Evolutionary conservation across 108 stramenopile genomes (phyloP).

Genomic region (Fragilariopsis cylindrus): DNA sequence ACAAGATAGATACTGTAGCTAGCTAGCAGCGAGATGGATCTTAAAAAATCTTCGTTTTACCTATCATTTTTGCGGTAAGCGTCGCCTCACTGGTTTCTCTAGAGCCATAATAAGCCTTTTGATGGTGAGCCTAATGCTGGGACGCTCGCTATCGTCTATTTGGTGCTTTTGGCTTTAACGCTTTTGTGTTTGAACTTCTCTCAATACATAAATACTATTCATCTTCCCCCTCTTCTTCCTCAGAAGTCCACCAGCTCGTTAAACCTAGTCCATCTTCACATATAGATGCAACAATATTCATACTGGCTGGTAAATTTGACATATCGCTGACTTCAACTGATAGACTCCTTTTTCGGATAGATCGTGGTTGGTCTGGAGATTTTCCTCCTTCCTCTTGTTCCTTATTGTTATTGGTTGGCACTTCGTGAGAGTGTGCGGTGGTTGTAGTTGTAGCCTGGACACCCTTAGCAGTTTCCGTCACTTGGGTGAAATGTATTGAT

Average conservation of each 20-base stretch:
- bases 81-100: too few species aligned
- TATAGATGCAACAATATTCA: constrained; percentile 86
- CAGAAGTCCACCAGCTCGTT: constrained; percentile 74
- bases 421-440: constrained; percentile 34
- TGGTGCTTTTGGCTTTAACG: too few species aligned
- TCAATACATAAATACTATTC: constrained; percentile 12
- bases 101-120: too few species aligned
- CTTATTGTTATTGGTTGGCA: constrained; percentile 14
- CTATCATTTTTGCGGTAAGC: too few species aligned
- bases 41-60: too few species aligned
- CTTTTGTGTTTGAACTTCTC: too few species aligned
- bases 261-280: constrained; percentile 87
- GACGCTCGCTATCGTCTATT: too few species aligned
- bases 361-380: constrained; percentile 13
- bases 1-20: too few species aligned
- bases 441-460: constrained; percentile 80
- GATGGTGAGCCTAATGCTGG: too few species aligned
- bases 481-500: constrained; percentile 82
- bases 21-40: too few species aligned
- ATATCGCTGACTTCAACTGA: constrained; percentile 73
- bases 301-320: constrained; percentile 56
- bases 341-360: constrained; percentile 66
- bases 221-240: constrained; percentile 50
- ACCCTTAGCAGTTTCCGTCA: constrained; percentile 85
- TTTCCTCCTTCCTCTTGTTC: constrained; percentile 12